phyloP scores from a whole-genome alignment of 257 asterid genomes.

The Ajuga chamaepitys region DNA sequence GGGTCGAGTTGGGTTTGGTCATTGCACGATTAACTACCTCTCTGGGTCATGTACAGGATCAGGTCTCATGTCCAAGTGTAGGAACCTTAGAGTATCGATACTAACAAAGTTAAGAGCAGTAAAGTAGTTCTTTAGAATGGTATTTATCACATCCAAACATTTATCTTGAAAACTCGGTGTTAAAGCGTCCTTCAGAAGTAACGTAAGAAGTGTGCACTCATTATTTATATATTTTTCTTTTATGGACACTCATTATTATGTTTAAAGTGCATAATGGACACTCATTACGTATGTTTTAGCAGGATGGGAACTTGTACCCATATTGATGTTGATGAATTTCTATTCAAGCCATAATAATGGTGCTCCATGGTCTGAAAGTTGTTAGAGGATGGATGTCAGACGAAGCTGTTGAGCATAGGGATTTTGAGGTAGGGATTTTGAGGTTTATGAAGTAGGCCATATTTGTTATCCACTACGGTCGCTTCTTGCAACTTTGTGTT shows the following conservation, averaged over 20 bases:
- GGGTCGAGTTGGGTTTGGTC: no score
- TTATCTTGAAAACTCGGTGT: not conserved
- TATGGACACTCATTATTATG: not conserved
- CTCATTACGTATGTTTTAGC: not conserved
- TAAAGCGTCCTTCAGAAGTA: no score
- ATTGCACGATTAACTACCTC: no score
- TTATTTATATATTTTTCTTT: not conserved
- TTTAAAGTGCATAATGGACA: not conserved
- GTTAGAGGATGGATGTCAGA: not conserved
- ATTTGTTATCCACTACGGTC: no score
- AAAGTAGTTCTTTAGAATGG: no score
- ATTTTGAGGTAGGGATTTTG: not conserved
- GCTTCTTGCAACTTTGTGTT: not conserved
- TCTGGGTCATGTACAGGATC: no score
- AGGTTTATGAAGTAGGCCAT: not conserved
- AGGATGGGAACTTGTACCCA: not conserved
- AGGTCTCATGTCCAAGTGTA: no score
- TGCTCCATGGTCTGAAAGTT: not conserved
- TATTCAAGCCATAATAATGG: not conserved
- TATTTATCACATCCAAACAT: no score
- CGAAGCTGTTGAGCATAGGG: not conserved
- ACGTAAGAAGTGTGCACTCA: not conserved
- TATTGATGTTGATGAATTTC: not conserved
- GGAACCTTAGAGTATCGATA: no score
- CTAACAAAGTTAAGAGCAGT: no score